Evolutionary conservation across 129 eudicot genomes (phyloP).

Genomic region (Helianthus annuus): HanXRQr2.0-SUNRISE NC_035438.2:3713313-3713812

Average conservation of each 20-base stretch:
- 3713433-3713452: constrained; percentile 22
- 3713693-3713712: constrained; percentile 64
- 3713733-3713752: constrained; percentile 95
- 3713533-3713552: neutral
- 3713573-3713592: neutral
- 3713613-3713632: neutral
- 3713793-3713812: neutral
- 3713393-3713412: neutral
- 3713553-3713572: neutral
- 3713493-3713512: neutral
- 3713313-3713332: too few relatives aligned
- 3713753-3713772: constrained; percentile 65
- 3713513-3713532: neutral
- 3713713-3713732: constrained; percentile 68
- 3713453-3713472: constrained; percentile 1
- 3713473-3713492: neutral
- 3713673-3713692: constrained; percentile 33
- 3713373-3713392: too few relatives aligned
- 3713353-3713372: too few relatives aligned
- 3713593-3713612: too few relatives aligned
- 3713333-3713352: too few relatives aligned
- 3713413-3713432: neutral
- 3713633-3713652: neutral
- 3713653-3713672: neutral
- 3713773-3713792: constrained; percentile 47